A percentile compares a stretch with the other conserved stretches of the same genome.
These are phyloP conservation scores for Monosporascus sp. DNA, from an alignment of 2,329 filamentous ascomycete genomes.

Conservation along the genomic window DNA sequence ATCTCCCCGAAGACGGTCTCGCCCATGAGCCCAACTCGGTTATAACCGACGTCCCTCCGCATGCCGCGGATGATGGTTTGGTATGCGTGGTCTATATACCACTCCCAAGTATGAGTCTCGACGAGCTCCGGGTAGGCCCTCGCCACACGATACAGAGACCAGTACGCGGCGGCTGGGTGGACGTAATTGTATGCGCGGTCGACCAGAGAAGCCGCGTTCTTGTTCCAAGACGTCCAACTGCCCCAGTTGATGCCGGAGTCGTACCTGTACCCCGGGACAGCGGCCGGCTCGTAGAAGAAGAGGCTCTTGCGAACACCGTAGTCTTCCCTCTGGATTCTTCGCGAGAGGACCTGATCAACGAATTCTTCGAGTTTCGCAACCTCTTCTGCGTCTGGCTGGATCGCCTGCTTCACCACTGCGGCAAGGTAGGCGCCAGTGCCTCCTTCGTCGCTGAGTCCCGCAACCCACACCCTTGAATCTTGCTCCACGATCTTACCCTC, in stretches of 20 bases:
- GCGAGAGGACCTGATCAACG: conserved; percentile 44
- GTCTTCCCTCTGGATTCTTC: conserved; percentile 39
- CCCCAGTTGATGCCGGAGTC: conserved; percentile 38
- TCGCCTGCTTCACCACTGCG: conserved; percentile 47
- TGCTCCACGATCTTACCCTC: conserved; percentile 36
- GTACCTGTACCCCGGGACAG: conserved; percentile 39
- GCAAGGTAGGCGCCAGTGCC: conserved; percentile 52
- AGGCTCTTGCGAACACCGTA: conserved; percentile 48
- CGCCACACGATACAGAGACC: conserved; percentile 50
- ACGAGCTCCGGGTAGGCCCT: conserved; percentile 41
- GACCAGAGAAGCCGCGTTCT: conserved; percentile 35
- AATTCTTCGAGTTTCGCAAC: conserved; percentile 49
- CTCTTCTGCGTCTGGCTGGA: conserved; percentile 43
- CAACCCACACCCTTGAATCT: conserved; percentile 50
- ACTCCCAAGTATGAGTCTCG: conserved; percentile 38
- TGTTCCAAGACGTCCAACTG: conserved; percentile 47
- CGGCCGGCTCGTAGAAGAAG: conserved; percentile 49
- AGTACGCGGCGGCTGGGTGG: conserved; percentile 50
- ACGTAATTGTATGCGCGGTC: conserved; percentile 55
- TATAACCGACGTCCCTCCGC: conserved; percentile 36
- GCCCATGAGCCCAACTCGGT: conserved; percentile 49
- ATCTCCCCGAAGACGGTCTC: conserved; percentile 53
- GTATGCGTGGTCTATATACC: conserved; percentile 52
- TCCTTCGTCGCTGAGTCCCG: conserved; percentile 55
- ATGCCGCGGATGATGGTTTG: conserved; percentile 39